A percentile compares a stretch with the other conserved stretches of the same genome.
These are phyloP conservation scores for Arthrobotrys entomopaga DNA, from an alignment of 2,329 filamentous ascomycete genomes.

Conservation along the genomic window DNA sequence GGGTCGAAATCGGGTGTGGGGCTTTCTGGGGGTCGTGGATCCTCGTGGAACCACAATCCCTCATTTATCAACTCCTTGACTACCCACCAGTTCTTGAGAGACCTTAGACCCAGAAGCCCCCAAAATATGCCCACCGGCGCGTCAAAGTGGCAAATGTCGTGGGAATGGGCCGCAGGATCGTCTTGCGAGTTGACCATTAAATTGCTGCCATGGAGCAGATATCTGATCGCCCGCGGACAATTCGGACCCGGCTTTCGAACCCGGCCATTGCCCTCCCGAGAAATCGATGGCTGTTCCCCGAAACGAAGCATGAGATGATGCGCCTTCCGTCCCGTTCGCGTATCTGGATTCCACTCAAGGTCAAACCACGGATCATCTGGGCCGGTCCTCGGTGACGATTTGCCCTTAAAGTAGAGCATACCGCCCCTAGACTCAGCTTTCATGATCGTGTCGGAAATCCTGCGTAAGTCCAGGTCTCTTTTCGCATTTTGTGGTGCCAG, in stretches of 20 bases:
- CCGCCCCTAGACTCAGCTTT: background rate
- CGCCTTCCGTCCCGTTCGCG: background rate
- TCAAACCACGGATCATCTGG: background rate
- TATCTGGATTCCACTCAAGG: slow-evolving; percentile 20
- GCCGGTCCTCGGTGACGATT: slow-evolving; percentile 1
- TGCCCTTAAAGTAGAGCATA: slow-evolving; percentile 21
- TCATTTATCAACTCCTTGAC: slow-evolving; percentile 12
- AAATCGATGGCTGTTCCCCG: background rate
- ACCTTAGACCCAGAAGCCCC: slow-evolving; percentile 26
- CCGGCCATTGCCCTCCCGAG: background rate
- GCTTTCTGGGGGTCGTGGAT: background rate
- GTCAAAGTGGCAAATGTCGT: slow-evolving; percentile 18
- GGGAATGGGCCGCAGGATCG: background rate
- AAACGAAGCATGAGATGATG: slow-evolving; percentile 39
- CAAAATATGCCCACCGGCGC: slow-evolving; percentile 31
- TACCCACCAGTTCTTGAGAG: slow-evolving; percentile 27
- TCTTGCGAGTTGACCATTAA: slow-evolving; percentile 1
- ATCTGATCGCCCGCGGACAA: slow-evolving; percentile 18
- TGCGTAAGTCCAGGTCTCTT: background rate
- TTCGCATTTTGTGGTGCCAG: background rate
- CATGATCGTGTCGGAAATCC: slow-evolving; percentile 21
- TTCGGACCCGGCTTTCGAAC: slow-evolving; percentile 6
- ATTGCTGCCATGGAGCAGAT: slow-evolving; percentile 15
- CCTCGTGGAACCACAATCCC: slow-evolving; percentile 4
- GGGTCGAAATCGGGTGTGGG: slow-evolving; percentile 6